A percentile compares a stretch with the other conserved stretches of the same genome.
These are phyloP conservation scores for Ustilago esculenta DNA, from an alignment of 1,284 basidiomycete genomes.

Conservation along the genomic window DNA sequence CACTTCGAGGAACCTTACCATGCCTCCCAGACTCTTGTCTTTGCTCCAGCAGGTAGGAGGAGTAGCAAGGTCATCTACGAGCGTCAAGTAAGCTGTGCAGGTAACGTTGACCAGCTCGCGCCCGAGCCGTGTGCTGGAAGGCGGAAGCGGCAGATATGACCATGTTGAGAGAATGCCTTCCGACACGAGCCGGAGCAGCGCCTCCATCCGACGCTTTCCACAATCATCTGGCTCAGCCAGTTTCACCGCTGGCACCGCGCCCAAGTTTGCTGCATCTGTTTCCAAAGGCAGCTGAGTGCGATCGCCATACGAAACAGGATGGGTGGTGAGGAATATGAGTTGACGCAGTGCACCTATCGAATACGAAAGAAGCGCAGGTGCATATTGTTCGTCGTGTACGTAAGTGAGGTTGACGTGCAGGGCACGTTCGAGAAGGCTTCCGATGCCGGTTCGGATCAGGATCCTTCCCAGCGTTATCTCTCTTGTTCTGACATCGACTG, in stretches of 20 bases:
- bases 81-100: conserved; percentile 6
- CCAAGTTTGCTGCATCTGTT: no score
- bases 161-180: conserved; percentile 32
- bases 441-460: conserved; percentile 37
- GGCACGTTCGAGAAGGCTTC: conserved; percentile 25
- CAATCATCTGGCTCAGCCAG: conserved; percentile 9
- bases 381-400: conserved; percentile 25
- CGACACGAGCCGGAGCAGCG: conserved; percentile 19
- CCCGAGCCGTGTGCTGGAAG: conserved; percentile 10
- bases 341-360: conserved; percentile 26
- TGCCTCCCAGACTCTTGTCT: not conserved
- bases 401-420: conserved; percentile 43
- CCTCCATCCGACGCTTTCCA: conserved; percentile 20
- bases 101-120: conserved; percentile 16
- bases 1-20: conserved; percentile 23
- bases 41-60: not conserved
- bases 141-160: conserved; percentile 38
- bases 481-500: not conserved
- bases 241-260: not conserved
- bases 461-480: conserved; percentile 10
- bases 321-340: conserved; percentile 28
- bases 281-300: not conserved
- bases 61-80: conserved; percentile 12
- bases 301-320: conserved; percentile 8
- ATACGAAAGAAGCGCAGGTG: conserved; percentile 8